Evolutionary conservation across 176 grass and related monocot genomes (phyloP).

Genomic region (Hordeum vulgare): DNA sequence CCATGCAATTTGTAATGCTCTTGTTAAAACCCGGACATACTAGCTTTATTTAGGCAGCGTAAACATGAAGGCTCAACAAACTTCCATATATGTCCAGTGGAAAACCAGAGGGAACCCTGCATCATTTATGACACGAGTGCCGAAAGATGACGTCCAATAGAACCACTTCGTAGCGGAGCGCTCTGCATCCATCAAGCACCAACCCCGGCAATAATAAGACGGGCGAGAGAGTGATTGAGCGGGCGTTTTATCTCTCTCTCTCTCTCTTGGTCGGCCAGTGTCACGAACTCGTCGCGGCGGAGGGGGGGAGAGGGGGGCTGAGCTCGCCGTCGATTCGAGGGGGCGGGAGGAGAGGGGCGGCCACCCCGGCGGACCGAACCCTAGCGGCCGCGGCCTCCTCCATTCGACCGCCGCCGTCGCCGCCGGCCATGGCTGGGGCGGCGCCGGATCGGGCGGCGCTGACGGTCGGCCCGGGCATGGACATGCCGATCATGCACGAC

Average conservation of each 20-base stretch:
- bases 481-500: conserved; percentile 95
- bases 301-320: neutral
- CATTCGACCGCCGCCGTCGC: neutral
- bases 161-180: neutral
- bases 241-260: neutral
- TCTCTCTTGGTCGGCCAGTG: conserved; percentile 12
- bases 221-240: neutral
- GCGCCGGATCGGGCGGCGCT: conserved; percentile 68
- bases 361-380: neutral
- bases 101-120: neutral
- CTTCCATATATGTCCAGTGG: neutral
- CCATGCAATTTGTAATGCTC: neutral
- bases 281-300: conserved; percentile 19
- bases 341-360: neutral
- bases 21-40: neutral
- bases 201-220: neutral
- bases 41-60: neutral
- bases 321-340: conserved; percentile 15
- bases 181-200: neutral
- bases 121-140: conserved; percentile 21
- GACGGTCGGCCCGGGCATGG: conserved; percentile 82
- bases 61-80: neutral
- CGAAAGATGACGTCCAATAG: conserved; percentile 18
- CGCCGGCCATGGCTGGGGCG: conserved; percentile 33
- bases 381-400: neutral